phyloP scores from a whole-genome alignment of 2,329 filamentous ascomycete genomes.

The Diaporthe sp. region DNA sequence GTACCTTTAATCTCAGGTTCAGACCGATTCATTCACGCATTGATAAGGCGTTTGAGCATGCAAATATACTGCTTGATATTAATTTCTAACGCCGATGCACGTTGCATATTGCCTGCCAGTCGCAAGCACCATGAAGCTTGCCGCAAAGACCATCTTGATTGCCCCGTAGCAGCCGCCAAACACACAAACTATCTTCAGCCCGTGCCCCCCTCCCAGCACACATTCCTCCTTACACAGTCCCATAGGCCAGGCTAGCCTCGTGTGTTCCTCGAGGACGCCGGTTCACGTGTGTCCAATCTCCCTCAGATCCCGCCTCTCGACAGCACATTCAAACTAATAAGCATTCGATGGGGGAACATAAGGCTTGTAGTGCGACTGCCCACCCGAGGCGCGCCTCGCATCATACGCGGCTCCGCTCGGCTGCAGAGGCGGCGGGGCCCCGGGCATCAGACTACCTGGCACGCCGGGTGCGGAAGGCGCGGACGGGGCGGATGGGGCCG shows the following conservation, averaged over 20 bases:
- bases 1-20: neutral
- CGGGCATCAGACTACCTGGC: slow-evolving; percentile 45
- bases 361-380: slow-evolving; percentile 67
- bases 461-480: slow-evolving; percentile 35
- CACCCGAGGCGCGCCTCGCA: slow-evolving; percentile 55
- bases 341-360: slow-evolving; percentile 60
- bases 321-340: slow-evolving; percentile 18
- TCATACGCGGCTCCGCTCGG: slow-evolving; percentile 59
- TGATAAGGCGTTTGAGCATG: neutral
- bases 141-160: neutral
- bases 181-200: neutral
- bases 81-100: slow-evolving; percentile 8
- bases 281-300: too few relatives aligned
- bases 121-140: neutral
- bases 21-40: neutral
- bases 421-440: slow-evolving; percentile 54
- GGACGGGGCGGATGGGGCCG: slow-evolving; percentile 38
- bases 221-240: neutral
- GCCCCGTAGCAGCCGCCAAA: neutral
- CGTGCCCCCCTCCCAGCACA: neutral
- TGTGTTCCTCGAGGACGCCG: too few relatives aligned
- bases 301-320: neutral
- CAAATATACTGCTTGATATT: slow-evolving; percentile 6
- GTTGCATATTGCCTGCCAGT: neutral
- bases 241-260: neutral